Conservation (phyloP, 257 asterid genomes). For the Handroanthus guayacan region DNA sequence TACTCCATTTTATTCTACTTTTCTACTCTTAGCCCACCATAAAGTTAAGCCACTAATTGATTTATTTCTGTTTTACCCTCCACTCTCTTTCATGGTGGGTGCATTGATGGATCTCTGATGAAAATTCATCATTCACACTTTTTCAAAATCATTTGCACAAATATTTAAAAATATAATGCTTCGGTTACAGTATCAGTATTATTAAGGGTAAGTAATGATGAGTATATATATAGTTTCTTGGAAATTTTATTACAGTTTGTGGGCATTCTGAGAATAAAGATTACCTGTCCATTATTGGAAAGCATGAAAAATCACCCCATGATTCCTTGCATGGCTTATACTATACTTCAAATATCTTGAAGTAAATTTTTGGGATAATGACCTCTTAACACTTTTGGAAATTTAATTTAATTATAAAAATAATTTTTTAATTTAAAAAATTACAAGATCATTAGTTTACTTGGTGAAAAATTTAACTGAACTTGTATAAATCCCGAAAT, state of each 20-base stretch:
- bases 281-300: constrained; percentile 33
- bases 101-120: constrained; percentile 18
- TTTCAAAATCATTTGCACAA: background rate
- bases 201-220: background rate
- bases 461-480: no score
- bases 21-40: constrained; percentile 34
- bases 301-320: constrained; percentile 9
- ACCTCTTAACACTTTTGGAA: no score
- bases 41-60: constrained; percentile 38
- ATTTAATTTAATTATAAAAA: no score
- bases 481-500: no score
- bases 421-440: no score
- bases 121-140: constrained; percentile 19
- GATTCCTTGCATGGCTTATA: constrained; percentile 20
- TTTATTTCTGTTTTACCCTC: constrained; percentile 41
- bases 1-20: constrained; percentile 41
- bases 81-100: constrained; percentile 36
- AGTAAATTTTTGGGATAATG: no score
- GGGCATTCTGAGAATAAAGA: background rate
- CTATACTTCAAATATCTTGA: background rate
- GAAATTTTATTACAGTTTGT: background rate
- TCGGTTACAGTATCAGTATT: background rate
- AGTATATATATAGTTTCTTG: background rate
- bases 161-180: background rate
- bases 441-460: no score